Base-by-base conservation (phyloP, 176 grass and related monocot genomes). In the Dactylis glomerata region DNA sequence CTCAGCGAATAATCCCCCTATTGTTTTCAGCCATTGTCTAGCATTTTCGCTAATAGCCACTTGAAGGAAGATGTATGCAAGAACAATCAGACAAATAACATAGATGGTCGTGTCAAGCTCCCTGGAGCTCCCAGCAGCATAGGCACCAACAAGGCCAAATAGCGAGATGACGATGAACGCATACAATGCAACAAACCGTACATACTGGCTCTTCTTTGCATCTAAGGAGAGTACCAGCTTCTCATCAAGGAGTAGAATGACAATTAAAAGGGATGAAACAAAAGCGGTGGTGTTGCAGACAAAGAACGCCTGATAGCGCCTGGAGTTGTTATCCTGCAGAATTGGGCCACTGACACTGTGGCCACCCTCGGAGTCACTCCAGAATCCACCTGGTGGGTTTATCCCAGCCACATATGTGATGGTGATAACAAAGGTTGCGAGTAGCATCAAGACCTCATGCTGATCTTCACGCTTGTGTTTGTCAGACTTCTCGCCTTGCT, bases 371-470 rank as follows among this genome's bases (percentile, higher is more conserved):
- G 56, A 36, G 22, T 56, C 4, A 24, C 2, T 75, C 56, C 55
- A 46, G 69, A 83, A 83, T 6, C 81, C 81, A 23, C 87, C 82
- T 7, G 81, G 87, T 23, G 87, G 56, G 68, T 42, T 85, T 19
- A 89, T 56, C 11, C 87, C 87, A 4, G 66, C 61, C 11, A 64
- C 16, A 72, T 89, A 88, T 5, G 81, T 84, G 66, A 89, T 46
- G 32, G 68, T 69, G 1, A 52, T 36, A 0, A 77, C 75, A 45
- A 89, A 74, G 27, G 77, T 80, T 2, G 87, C 87, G 5, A 81
- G 85, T 54, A 87, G 76, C 77, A 79, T 63, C 50, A 87, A 51
- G 30, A 66, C 63, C 16, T 66, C 31, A 2, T 34, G 63, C 63
- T 36, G n/a, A 4, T 58, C n/a, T 27, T 72, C 38, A 3, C 0